Conservation (phyloP, 2,329 filamentous ascomycete species). For the Penicillium sp. region DNA sequence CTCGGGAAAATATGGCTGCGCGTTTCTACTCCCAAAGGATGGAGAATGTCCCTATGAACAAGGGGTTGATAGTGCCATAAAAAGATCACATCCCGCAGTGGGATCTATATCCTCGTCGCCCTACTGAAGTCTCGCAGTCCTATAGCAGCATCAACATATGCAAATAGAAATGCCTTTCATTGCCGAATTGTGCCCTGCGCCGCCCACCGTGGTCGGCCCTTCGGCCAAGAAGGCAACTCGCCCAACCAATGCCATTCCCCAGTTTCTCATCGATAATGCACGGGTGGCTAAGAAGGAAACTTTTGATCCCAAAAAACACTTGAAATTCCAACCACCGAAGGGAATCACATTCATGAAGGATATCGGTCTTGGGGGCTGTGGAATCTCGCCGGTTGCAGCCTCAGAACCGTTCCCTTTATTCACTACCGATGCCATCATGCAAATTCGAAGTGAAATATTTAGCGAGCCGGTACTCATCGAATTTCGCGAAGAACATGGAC, state of each 20-base stretch:
- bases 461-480: slow-evolving; percentile 61
- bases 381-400: slow-evolving; percentile 65
- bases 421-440: slow-evolving; percentile 60
- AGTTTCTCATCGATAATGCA: slow-evolving; percentile 14
- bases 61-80: no score
- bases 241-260: slow-evolving; percentile 17
- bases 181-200: neutral
- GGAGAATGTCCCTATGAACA: no score
- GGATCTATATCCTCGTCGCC: no score
- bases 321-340: slow-evolving; percentile 55
- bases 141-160: neutral
- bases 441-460: slow-evolving; percentile 65
- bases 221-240: slow-evolving; percentile 20
- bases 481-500: slow-evolving; percentile 54
- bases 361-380: slow-evolving; percentile 50
- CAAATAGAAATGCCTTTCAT: neutral
- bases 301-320: slow-evolving; percentile 59
- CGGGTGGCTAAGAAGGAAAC: slow-evolving; percentile 7
- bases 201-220: slow-evolving; percentile 8
- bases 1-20: neutral
- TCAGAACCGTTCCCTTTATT: slow-evolving; percentile 68
- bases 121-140: no score
- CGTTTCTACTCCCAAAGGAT: neutral
- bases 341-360: slow-evolving; percentile 65
- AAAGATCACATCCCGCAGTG: no score